phyloP scores from a whole-genome alignment of 345 rosid genomes.

The Zanthoxylum bungeanum region DNA sequence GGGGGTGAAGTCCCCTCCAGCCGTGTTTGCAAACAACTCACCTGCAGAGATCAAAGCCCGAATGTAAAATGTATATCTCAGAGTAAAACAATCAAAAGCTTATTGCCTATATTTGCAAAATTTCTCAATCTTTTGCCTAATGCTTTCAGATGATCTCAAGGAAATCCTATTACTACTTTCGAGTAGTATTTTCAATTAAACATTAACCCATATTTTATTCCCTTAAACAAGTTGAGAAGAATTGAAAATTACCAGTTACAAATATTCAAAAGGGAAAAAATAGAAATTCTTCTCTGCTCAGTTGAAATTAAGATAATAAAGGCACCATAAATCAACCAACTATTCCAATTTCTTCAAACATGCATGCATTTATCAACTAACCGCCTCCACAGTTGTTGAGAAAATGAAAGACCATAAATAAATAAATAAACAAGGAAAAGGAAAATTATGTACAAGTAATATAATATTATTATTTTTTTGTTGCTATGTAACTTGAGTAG shows the following conservation, averaged over 20 bases:
- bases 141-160: background rate
- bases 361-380: constrained; percentile 24
- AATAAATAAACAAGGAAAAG: background rate
- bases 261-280: background rate
- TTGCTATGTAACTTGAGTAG: background rate
- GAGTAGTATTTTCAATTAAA: background rate
- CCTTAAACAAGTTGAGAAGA: background rate
- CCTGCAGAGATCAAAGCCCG: constrained; percentile 39
- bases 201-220: background rate
- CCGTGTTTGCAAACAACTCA: constrained; percentile 39
- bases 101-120: background rate
- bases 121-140: background rate
- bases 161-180: background rate
- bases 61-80: background rate
- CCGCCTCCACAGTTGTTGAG: constrained; percentile 27
- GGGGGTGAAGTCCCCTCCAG: constrained; percentile 67
- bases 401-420: constrained; percentile 6
- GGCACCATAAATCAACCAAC: constrained; percentile 7
- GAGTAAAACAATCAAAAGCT: background rate
- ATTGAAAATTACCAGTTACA: background rate
- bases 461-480: background rate
- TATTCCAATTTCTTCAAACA: constrained; percentile 2
- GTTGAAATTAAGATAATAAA: constrained; percentile 7
- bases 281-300: background rate
- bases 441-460: background rate